Base-by-base conservation (phyloP, 768 basidiomycete species). In the Mycena kentingensis region DNA sequence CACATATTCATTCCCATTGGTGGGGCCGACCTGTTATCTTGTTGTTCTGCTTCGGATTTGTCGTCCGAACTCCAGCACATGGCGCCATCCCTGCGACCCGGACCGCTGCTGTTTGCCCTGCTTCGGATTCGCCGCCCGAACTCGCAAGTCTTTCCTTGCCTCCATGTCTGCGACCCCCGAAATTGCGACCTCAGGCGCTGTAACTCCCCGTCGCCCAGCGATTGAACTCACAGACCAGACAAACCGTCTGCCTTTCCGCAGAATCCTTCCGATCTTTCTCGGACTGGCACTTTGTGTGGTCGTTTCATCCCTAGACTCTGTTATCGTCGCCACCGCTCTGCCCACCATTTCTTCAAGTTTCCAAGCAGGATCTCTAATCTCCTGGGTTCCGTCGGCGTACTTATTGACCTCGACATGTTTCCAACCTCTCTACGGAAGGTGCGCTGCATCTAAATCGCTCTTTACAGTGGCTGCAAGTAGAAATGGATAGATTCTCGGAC, bases 371-470 rank as follows among this genome's bases (percentile, higher is more conserved):
- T 76, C 81, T 3, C 74, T 84, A 21, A 71, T 76, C 24, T 84
- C 83, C 4, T 90, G 86, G 87, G 85, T 90, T 2, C 87, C 85
- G 0, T 85, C 85, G 0, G 79, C 81, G 0, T 89, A 88, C 60
- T 76, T 90, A 28, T 70, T 88, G 42, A 87, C 85, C 0, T 82
- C 81, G 0, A 84, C 82, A 1, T 77, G 79, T 19, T 84, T 85
- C 60, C 85, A 85, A 67, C 78, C 79, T 2, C 60, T 81, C 1
- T 79, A 84, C 60, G 84, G 83, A 47, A 76, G 82, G 58, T 58
- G 43, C 6, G 37, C 36, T n/a, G 21, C 26, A 5, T 25, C 46
- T 15, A n/a, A n/a, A n/a, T n/a, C n/a, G 2, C 21, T 8, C 16
- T 8, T 7, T 15, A 18, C 15, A 28, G 10, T 7, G 18, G 7